These are phyloP conservation scores for Scheffersomyces titani DNA, from an alignment of 1,139 yeast species.

Conservation along the genomic window DNA sequence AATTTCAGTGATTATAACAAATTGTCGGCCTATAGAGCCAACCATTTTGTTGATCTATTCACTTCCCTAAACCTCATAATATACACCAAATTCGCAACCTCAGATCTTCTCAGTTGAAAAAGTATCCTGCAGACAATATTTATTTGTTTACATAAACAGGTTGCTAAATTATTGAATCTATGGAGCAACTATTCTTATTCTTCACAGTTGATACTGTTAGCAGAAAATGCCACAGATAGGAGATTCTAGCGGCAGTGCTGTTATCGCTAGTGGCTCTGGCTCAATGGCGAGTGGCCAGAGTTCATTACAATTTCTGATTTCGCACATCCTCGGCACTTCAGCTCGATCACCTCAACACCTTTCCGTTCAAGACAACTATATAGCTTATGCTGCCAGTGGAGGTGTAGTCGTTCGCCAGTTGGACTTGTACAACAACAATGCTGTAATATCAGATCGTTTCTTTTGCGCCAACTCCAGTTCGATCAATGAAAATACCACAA, in stretches of 20 bases:
- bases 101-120: not conserved
- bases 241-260: not conserved
- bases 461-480: slow-evolving; percentile 47
- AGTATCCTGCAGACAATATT: not conserved
- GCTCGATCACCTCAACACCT: slow-evolving; percentile 33
- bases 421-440: slow-evolving; percentile 12
- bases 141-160: not conserved
- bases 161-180: not conserved
- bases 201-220: not conserved
- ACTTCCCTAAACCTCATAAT: not conserved
- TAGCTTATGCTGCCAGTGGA: slow-evolving; percentile 69
- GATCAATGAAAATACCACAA: not conserved
- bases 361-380: slow-evolving; percentile 35
- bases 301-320: not conserved
- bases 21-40: no score
- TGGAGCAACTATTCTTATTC: no score
- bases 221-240: not conserved
- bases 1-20: no score
- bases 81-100: not conserved
- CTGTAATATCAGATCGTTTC: slow-evolving; percentile 40
- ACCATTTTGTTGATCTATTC: no score
- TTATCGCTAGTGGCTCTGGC: not conserved
- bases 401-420: slow-evolving; percentile 58
- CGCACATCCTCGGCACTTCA: slow-evolving; percentile 31
- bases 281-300: not conserved